Evolutionary conservation across 1,139 yeast genomes (phyloP), one percentile per base, ranked within the genome.

Genomic region (Debaryomyces singareniensis): DNA sequence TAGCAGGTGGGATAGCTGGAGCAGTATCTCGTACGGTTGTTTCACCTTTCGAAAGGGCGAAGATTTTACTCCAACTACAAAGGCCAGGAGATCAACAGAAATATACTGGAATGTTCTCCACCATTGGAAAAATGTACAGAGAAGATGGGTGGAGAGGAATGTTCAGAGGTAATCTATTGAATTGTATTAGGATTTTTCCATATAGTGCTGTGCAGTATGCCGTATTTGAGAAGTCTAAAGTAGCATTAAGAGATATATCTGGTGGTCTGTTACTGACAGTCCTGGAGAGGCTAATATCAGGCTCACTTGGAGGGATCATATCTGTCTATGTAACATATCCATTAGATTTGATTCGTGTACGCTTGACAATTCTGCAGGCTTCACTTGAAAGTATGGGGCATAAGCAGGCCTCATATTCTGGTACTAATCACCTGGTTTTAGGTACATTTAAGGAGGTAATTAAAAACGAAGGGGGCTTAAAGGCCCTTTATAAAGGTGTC

Each of bases 171-270:
- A 91, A 91, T 54, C 83, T 89, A 1, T 65, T 86, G 37, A 91
- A 91, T 53, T 89, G 97, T 61, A 57, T 91, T 3, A 65, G 98
- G 33, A 85, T 91, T 20, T 75, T 91, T 39, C 98, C 98, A 0
- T 91, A 91, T 52, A 79, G 93, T 39, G 97, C 98, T 1, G 95
- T 89, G 7, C 98, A 91, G 57, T 91, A 86, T 56, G 75, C 87
- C 14, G 85, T 84, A 3, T 91, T 83, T 57, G 91, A 89, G 44
- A 65, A 75, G 37, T 67, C 78, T 49, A 87, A 86, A 49, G 63
- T 58, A 25, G 34, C 58, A 22, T 52, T 73, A 11, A 30, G 29
- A 3, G 32, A 42, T 16, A 56, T 57, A 31, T 51, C 38, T 12
- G 58, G 49, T n/a, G 47, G 51, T 9, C 51, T 49, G 29, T 74